Percentiles rank a stretch among this genome's conserved stretches.
Evolutionary conservation across 768 basidiomycete genomes (phyloP).

Genomic region (Suillus sp.): DNA sequence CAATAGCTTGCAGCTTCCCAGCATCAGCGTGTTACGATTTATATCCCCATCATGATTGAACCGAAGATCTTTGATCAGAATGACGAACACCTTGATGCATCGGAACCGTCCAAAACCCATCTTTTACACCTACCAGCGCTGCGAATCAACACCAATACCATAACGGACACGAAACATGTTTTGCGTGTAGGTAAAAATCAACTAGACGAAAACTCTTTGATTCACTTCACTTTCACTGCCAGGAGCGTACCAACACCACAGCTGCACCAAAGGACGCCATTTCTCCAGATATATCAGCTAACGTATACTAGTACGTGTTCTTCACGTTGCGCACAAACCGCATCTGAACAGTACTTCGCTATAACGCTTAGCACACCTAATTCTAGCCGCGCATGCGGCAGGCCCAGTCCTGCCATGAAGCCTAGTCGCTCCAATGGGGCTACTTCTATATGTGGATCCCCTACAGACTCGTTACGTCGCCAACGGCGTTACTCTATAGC

Average conservation of each 20-base stretch:
- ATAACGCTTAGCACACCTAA: constrained; percentile 25
- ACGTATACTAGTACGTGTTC: constrained; percentile 23
- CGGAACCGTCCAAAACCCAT: constrained; percentile 5
- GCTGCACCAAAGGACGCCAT: constrained; percentile 11
- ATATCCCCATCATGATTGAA: constrained; percentile 27
- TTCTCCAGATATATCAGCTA: constrained; percentile 11
- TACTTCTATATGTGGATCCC: constrained; percentile 31
- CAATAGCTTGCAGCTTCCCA: constrained; percentile 11
- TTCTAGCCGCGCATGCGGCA: constrained; percentile 20
- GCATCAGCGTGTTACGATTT: constrained; percentile 16
- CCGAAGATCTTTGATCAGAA: constrained; percentile 28
- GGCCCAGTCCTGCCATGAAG: constrained; percentile 19
- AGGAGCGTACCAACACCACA: constrained; percentile 28
- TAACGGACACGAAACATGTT: constrained; percentile 9
- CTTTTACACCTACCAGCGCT: constrained; percentile 17
- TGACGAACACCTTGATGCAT: constrained; percentile 25
- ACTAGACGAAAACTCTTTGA: neutral
- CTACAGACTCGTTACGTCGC: constrained; percentile 31
- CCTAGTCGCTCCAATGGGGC: constrained; percentile 7
- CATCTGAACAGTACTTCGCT: neutral
- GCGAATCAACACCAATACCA: constrained; percentile 21
- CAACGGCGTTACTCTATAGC: constrained; percentile 46
- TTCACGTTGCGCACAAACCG: constrained; percentile 19
- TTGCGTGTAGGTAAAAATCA: constrained; percentile 17
- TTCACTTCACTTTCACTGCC: constrained; percentile 7